These are phyloP conservation scores for Capsaspora owczarzaki DNA, from an alignment of 78 protist species.

Conservation along the genomic window DNA sequence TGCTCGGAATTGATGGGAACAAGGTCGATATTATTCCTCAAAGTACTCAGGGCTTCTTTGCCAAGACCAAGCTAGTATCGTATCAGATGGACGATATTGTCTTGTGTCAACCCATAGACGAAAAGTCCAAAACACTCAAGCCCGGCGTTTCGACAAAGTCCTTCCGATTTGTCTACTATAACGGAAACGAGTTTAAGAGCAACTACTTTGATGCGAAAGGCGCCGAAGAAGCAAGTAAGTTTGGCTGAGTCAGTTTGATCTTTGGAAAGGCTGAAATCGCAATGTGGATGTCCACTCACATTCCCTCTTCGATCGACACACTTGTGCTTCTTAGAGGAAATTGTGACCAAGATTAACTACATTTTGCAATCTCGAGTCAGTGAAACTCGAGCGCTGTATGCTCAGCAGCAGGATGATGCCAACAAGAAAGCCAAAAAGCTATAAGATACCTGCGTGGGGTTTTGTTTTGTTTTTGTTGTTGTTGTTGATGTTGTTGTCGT, in stretches of 20 bases:
- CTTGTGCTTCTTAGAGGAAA: too few relatives aligned
- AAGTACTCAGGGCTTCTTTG: background rate
- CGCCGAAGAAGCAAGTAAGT: background rate
- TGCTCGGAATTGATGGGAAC: background rate
- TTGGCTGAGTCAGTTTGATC: background rate
- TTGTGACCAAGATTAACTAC: background rate
- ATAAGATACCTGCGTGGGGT: too few relatives aligned
- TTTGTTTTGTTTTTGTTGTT: too few relatives aligned
- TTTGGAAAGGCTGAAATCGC: too few relatives aligned
- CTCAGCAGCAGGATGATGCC: too few relatives aligned
- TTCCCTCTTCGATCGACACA: background rate
- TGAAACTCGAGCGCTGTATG: too few relatives aligned
- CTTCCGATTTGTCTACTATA: background rate
- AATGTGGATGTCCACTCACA: background rate
- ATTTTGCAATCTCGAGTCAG: background rate
- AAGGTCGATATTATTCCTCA: background rate
- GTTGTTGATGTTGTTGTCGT: too few relatives aligned
- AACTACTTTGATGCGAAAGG: background rate
- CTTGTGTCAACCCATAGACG: background rate
- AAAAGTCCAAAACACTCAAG: too few relatives aligned
- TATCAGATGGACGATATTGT: background rate
- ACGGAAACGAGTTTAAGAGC: background rate
- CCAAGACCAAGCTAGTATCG: background rate
- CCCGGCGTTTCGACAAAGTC: too few relatives aligned
- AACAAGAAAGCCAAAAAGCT: too few relatives aligned